Percentiles rank a stretch among this genome's conserved stretches.
Conservation (phyloP, 192 early-diverging fungal species). For the Linnemannia exigua region DNA sequence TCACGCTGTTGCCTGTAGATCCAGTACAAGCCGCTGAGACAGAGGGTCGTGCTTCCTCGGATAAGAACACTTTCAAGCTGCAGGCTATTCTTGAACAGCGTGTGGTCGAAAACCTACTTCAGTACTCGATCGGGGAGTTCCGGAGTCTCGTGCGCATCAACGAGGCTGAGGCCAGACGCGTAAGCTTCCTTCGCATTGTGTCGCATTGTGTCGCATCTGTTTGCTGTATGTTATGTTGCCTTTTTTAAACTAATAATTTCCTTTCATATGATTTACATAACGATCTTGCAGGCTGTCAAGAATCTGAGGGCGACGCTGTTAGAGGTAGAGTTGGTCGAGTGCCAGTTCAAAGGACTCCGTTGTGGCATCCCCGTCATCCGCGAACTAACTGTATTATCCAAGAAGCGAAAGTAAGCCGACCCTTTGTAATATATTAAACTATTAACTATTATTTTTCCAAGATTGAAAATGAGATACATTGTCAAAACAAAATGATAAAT, state of each 20-base stretch:
- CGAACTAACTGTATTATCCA: slow-evolving; percentile 28
- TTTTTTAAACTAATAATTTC: background rate
- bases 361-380: slow-evolving; percentile 35
- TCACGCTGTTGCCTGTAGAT: slow-evolving; percentile 18
- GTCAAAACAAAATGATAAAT: background rate
- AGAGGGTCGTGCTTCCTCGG: too few species aligned
- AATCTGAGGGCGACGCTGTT: slow-evolving; percentile 9
- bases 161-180: slow-evolving; percentile 23
- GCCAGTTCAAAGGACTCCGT: slow-evolving; percentile 29
- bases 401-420: slow-evolving; percentile 10
- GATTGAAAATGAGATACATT: background rate
- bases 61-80: background rate
- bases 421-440: background rate
- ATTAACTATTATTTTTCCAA: background rate
- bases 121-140: slow-evolving; percentile 23
- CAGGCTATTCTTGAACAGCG: slow-evolving; percentile 34
- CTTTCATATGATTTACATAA: background rate
- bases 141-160: slow-evolving; percentile 26
- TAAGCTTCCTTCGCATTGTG: background rate
- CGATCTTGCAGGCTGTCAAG: slow-evolving; percentile 15
- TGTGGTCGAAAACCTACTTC: slow-evolving; percentile 23
- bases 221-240: background rate
- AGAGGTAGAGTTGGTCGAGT: slow-evolving; percentile 38
- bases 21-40: background rate
- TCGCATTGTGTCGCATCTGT: background rate